Conservation (phyloP, 148 eudicot species). For the Polygonum aviculare region DNA sequence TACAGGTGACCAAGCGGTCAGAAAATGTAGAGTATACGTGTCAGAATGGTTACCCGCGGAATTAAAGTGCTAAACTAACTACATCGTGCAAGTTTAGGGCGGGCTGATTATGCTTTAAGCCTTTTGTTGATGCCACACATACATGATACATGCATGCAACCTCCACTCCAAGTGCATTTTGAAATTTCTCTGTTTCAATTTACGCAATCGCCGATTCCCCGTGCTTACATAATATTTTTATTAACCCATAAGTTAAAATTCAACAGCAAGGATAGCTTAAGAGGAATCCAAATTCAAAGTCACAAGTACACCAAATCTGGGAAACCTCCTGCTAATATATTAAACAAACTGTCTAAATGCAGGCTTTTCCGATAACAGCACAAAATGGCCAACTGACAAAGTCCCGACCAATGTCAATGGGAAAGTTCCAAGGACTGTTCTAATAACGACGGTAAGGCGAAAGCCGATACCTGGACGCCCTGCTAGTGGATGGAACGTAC, state of each 20-base stretch:
- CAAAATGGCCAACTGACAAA: background rate
- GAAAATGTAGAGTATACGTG: too few relatives aligned
- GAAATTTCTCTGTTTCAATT: background rate
- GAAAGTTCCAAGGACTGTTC: background rate
- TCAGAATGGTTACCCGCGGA: too few relatives aligned
- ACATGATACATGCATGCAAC: background rate
- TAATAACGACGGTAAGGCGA: conserved; percentile 1
- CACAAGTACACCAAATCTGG: background rate
- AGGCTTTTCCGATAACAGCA: background rate
- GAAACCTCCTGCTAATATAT: background rate
- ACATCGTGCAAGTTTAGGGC: too few relatives aligned
- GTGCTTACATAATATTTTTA: background rate
- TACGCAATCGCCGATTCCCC: background rate
- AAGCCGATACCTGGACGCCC: background rate
- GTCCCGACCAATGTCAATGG: background rate
- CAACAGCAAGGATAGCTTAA: background rate
- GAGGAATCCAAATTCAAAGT: background rate
- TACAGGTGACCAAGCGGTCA: too few relatives aligned
- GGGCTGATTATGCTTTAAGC: too few relatives aligned
- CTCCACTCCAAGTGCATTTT: background rate
- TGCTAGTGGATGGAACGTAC: background rate
- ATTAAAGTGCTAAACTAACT: too few relatives aligned
- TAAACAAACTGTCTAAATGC: background rate
- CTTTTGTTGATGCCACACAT: background rate
- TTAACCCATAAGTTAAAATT: background rate